Base-by-base conservation (phyloP, 164 flowering plant species). In the Houttuynia cordata region DNA sequence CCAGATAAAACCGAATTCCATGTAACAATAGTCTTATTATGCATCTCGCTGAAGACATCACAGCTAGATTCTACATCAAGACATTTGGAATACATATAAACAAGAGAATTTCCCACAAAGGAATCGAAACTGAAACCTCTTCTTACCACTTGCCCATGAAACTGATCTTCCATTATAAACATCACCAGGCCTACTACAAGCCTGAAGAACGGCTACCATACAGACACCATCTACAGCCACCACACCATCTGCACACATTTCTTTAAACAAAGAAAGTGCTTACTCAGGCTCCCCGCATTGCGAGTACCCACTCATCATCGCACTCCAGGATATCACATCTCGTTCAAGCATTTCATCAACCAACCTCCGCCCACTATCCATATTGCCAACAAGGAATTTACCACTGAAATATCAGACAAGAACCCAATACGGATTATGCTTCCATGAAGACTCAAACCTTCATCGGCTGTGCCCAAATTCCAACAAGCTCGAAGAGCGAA, bases 1-100 rank as follows among this genome's bases (percentile, higher is more conserved):
- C 92, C 97, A 18, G 92, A 79, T 39, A 88, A 63, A n/a, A 82
- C 63, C 3, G 88, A 84, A 73, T 90, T 93, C 97, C 96, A 93
- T 0, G 97, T 83, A 52, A 93, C 86, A 30, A 37, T 66, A 62
- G 86, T 90, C 74, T 60, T 83, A 10, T 15, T 24, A 49, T 76
- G 75, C 76, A 82, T 83, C 65, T 76, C 81, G n/a, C 65, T 20
- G 67, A 87, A 86, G 24, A 74, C 82, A 56, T 61, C 40, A 24
- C 64, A 61, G 0, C 96, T 92, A 39, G 85, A 80, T 56, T 62
- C 70, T 14, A 63, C 34, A 56, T 82, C 82, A 15, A 25, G 14
- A 65, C 80, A 79, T 70, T 81, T 82, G 0, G 81, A 83, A 74
- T 90, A 88, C 79, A 84, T 71, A 72, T 83, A 96, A 51, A 93